A percentile compares a stretch with the other conserved stretches of the same genome.
These are phyloP conservation scores for Pholiota microspora DNA, from an alignment of 768 basidiomycete genomes.

Conservation along the genomic window DNA sequence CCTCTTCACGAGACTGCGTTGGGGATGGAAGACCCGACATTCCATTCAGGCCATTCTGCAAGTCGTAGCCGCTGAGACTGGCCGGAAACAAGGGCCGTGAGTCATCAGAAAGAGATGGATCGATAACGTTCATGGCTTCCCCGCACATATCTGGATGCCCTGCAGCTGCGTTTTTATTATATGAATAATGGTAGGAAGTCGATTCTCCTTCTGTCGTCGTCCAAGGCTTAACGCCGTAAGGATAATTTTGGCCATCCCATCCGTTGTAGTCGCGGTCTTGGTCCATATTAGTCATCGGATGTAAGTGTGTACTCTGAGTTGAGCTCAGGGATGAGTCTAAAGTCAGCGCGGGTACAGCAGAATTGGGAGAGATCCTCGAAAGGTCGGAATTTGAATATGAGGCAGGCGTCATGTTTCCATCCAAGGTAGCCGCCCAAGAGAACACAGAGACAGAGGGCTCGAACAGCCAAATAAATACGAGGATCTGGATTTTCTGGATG, in stretches of 20 bases:
- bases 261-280: background rate
- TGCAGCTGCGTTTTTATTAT: background rate
- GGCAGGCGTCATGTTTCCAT: constrained; percentile 10
- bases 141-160: background rate
- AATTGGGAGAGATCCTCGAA: constrained; percentile 3
- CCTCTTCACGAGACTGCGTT: constrained; percentile 12
- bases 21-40: constrained; percentile 3
- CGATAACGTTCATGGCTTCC: background rate
- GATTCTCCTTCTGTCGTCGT: background rate
- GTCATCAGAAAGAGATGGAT: background rate
- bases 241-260: constrained; percentile 6
- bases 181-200: background rate
- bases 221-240: constrained; percentile 7
- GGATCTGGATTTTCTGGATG: background rate
- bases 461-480: background rate
- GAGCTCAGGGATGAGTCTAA: constrained; percentile 1
- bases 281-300: constrained; percentile 9
- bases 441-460: background rate
- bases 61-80: background rate
- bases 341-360: background rate
- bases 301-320: constrained; percentile 8
- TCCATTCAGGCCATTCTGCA: background rate
- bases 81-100: background rate
- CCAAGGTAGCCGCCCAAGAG: background rate
- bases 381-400: constrained; percentile 6